Evolutionary conservation across 2,329 filamentous ascomycete genomes (phyloP), one percentile per base, ranked within the genome.

Genomic region (Byssothecium circinans): DNA sequence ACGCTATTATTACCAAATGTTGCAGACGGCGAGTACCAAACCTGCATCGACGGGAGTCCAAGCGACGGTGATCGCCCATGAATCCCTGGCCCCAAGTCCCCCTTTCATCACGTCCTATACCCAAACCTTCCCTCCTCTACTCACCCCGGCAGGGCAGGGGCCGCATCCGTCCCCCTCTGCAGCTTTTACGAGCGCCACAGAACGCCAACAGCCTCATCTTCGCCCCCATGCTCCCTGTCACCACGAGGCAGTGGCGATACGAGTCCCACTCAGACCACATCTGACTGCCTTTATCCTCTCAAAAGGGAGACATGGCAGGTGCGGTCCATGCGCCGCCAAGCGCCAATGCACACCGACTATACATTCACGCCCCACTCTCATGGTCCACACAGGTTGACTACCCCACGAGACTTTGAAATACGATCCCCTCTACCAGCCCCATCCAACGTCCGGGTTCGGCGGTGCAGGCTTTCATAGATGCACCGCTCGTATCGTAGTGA

Each of bases 1-100:
- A 36, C 34, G 37, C 60, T 63, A 63, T 60, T 55, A 44, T 60
- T 57, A 50, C 48, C 27, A 52, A 14, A 5, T 18, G 42, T 33
- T 60, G 56, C 54, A 60, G 48, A 38, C 39, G 42, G 45, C 48
- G 42, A 54, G 23, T 10, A 25, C 37, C 47, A 43, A 39, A 32
- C 38, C 19, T 35, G 51, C 47, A 40, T 36, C 32, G 19, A 22
- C 45, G 22, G 43, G 39, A 39, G 39, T 36, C 25, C 45, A 49
- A 58, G 53, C 54, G 43, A 42, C 41, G 46, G 43, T 43, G 56
- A 57, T 60, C 57, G 49, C 30, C 50, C 44, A 52, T 40, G 44
- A 45, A 8, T 38, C 42, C 38, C 29, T 45, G 49, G 36, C 39
- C 45, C 49, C 23, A 38, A 36, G 23, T 45, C 12, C 40, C 43